Base-by-base conservation (phyloP, 2,329 filamentous ascomycete species). In the Colletotrichum spaethianum region DNA sequence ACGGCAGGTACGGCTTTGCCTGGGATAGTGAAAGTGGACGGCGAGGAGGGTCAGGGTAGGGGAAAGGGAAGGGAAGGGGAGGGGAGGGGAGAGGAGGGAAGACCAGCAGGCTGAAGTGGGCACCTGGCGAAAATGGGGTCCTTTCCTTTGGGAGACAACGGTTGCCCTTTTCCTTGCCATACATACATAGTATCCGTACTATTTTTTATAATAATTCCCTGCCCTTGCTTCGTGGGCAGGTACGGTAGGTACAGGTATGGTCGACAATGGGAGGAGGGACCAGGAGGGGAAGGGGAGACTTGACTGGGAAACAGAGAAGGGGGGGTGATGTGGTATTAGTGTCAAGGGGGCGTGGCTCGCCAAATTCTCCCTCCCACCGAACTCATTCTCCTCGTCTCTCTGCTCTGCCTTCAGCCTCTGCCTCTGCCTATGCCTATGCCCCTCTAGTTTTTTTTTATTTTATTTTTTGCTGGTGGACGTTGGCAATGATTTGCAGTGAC, bases 71-170 rank as follows among this genome's bases (percentile, higher is more conserved):
- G n/a, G 57, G 42, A n/a, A 42, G 28, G 33, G 52, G 36, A 63
- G 33, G 40, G 66, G 50, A 42, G 38, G 55, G 55, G 53, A 50
- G 67, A 44, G 26, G 61, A 26, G 16, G 42, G 31, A 46, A 55
- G 63, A 38, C 63, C 46, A 46, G 67, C 63, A 55, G 67, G 67
- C 55, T 56, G 56, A 67, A 70, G 63, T 67, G 63, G 67, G 67
- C 38, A 48, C 63, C 55, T 67, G 23, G 67, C 46, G 31, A 50
- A 69, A 69, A 65, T 42, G 50, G 66, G 66, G 42, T 23, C 52
- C 66, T 48, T 44, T 55, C 38, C 18, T 28, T 65, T 62, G 20
- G 46, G 40, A 16, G 23, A 50, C 23, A 28, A 56, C 48, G 46
- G 57, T 67, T 63, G 36, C 46, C 42, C 52, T 61, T 63, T 56